These are phyloP conservation scores for Melocanna baccifera DNA, from an alignment of 176 grass and related monocot genomes.

Conservation along the genomic window DNA sequence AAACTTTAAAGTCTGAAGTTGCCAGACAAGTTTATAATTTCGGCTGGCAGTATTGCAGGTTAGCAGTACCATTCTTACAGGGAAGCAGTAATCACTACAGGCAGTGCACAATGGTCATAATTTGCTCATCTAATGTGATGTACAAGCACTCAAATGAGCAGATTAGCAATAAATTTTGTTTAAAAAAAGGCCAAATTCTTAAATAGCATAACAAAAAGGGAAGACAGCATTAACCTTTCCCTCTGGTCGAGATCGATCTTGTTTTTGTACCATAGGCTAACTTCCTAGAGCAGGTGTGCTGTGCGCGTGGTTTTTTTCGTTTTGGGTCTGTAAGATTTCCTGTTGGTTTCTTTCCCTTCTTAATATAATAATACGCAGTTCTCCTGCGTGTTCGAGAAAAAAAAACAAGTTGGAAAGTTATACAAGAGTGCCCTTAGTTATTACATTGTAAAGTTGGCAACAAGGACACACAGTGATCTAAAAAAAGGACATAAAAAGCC, in stretches of 20 bases:
- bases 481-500: constrained; percentile 7
- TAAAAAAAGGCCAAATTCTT: background rate
- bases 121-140: constrained; percentile 12
- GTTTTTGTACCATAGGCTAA: too few relatives aligned
- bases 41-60: background rate
- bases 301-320: too few relatives aligned
- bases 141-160: constrained; percentile 3
- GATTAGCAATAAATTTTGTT: background rate
- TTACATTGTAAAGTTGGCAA: background rate
- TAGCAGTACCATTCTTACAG: constrained; percentile 17
- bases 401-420: background rate
- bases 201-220: background rate
- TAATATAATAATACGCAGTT: too few relatives aligned
- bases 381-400: too few relatives aligned
- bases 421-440: background rate
- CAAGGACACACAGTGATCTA: constrained; percentile 10
- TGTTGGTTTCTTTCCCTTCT: too few relatives aligned
- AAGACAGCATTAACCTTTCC: background rate
- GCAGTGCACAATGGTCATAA: background rate
- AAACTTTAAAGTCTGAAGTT: constrained; percentile 9
- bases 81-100: background rate
- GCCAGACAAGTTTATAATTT: constrained; percentile 7
- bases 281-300: too few relatives aligned
- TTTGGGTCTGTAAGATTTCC: too few relatives aligned
- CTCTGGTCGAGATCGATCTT: too few relatives aligned